Percentiles rank a stretch among this genome's conserved stretches.
These are phyloP conservation scores for Chloris gayana DNA, from an alignment of 176 grass and related monocot species.

Conservation along the genomic window DNA sequence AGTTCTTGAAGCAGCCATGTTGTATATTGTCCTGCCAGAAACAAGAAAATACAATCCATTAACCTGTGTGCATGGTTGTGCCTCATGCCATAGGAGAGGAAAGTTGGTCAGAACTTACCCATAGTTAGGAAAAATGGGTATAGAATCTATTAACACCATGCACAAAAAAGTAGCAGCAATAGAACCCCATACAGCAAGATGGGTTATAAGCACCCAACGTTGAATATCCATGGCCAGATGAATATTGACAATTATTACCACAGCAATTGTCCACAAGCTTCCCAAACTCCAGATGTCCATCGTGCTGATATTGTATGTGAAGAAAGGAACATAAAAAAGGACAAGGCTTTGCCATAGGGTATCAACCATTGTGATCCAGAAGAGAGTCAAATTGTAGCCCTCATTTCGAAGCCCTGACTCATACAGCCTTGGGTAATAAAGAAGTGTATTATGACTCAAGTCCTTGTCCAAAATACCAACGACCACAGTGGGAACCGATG, in stretches of 20 bases:
- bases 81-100: slow-evolving; percentile 22
- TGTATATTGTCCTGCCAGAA: slow-evolving; percentile 95
- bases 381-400: slow-evolving; percentile 91
- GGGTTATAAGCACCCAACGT: slow-evolving; percentile 92
- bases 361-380: slow-evolving; percentile 99
- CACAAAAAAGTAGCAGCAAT: slow-evolving; percentile 94
- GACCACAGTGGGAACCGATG: slow-evolving; percentile 88
- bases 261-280: slow-evolving; percentile 94
- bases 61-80: too few species aligned
- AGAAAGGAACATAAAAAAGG: slow-evolving; percentile 95
- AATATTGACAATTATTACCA: slow-evolving; percentile 97
- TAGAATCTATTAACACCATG: slow-evolving; percentile 99
- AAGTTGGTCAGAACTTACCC: slow-evolving; percentile 63
- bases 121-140: slow-evolving; percentile 91
- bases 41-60: slow-evolving; percentile 42
- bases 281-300: slow-evolving; percentile 99
- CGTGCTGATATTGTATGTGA: slow-evolving; percentile 85
- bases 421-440: slow-evolving; percentile 94
- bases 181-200: slow-evolving; percentile 92
- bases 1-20: slow-evolving; percentile 70
- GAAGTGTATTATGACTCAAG: slow-evolving; percentile 93
- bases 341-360: slow-evolving; percentile 99
- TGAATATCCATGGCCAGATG: slow-evolving; percentile 97
- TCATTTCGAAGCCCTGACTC: slow-evolving; percentile 89
- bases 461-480: slow-evolving; percentile 97